Conservation (phyloP, 2,329 filamentous ascomycete genomes). For the Myriosclerotinia duriaeana region DNA sequence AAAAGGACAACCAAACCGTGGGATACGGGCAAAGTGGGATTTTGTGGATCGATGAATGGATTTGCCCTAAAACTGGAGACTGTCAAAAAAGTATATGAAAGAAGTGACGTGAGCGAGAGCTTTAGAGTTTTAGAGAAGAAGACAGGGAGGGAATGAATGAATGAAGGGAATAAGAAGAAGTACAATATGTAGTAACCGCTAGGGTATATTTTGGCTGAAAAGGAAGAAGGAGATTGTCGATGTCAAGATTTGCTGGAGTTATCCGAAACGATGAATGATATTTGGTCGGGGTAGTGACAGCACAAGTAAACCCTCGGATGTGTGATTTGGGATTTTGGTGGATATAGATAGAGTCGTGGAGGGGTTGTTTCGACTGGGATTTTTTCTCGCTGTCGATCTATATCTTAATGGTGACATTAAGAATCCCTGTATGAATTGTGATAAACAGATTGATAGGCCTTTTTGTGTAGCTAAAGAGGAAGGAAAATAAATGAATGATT, state of each 20-base stretch:
- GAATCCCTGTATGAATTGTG: conserved; percentile 12
- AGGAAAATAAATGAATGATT: conserved; percentile 6
- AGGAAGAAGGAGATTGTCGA: conserved; percentile 2
- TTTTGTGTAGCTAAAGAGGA: not conserved
- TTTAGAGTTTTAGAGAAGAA: not conserved
- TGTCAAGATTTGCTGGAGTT: not conserved
- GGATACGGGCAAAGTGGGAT: conserved; percentile 11
- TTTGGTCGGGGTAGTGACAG: conserved; percentile 2
- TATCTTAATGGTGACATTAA: conserved; percentile 15
- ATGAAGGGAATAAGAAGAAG: not conserved
- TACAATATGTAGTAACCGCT: not conserved
- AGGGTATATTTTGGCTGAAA: conserved; percentile 10
- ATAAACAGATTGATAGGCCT: conserved; percentile 14
- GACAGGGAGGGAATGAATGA: not conserved
- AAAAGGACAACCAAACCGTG: conserved; percentile 13
- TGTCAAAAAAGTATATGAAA: not conserved
- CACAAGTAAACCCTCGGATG: not conserved
- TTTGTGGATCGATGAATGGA: conserved; percentile 15
- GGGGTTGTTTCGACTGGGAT: conserved; percentile 16
- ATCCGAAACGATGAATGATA: not conserved
- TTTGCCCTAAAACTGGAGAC: conserved; percentile 20
- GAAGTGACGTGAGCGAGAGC: conserved; percentile 16
- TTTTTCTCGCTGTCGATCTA: conserved; percentile 18
- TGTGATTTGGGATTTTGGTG: conserved; percentile 4
- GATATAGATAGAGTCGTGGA: conserved; percentile 5